Percentiles rank a stretch among this genome's conserved stretches.
Evolutionary conservation across 768 basidiomycete species (phyloP).

Genomic region (Cantharellus anzutake): DNA sequence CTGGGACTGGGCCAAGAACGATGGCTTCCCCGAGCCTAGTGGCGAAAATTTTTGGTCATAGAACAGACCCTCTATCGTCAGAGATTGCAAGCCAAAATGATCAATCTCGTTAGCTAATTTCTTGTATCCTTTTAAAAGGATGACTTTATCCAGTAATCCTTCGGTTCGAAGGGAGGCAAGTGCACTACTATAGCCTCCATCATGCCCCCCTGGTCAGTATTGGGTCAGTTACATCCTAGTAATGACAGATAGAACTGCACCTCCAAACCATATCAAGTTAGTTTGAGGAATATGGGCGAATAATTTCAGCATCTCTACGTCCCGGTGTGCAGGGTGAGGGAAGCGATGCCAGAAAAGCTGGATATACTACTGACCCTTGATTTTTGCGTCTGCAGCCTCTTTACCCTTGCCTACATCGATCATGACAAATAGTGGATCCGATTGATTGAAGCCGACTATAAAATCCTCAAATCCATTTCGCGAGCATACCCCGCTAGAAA

Average conservation of each 20-base stretch:
- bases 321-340: not conserved
- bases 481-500: conserved; percentile 1
- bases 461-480: not conserved
- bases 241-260: not conserved
- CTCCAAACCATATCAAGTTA: conserved; percentile 1
- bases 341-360: not conserved
- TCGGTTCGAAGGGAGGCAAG: conserved; percentile 3
- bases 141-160: conserved; percentile 2
- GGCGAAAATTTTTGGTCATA: not conserved
- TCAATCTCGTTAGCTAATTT: not conserved
- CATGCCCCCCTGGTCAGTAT: not conserved
- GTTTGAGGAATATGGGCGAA: conserved; percentile 6
- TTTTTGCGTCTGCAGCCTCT: conserved; percentile 7
- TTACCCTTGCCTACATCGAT: conserved; percentile 5
- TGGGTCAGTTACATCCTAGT: not conserved
- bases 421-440: conserved; percentile 4
- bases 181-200: conserved; percentile 1
- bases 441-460: conserved; percentile 7
- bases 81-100: not conserved
- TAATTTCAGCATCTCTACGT: not conserved
- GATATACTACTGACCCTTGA: conserved; percentile 5
- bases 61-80: not conserved
- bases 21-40: too few relatives aligned
- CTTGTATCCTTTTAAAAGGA: not conserved
- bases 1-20: too few relatives aligned